Evolutionary conservation across 768 basidiomycete species (phyloP).

Genomic region (Lactarius evosmus): DNA sequence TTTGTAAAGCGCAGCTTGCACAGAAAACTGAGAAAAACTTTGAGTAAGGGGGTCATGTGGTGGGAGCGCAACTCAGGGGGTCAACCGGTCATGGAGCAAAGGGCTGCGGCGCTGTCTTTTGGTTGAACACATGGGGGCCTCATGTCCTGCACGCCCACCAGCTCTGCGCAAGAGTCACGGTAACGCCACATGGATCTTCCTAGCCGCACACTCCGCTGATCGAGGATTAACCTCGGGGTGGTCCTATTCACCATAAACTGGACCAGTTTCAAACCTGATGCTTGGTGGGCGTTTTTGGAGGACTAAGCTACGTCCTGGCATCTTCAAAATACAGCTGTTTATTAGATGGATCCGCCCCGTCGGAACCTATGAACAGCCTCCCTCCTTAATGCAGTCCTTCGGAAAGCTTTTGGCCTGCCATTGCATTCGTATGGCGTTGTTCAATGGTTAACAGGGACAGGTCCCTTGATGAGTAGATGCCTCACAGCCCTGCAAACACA

Average conservation of each 20-base stretch:
- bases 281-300: no score
- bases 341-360: background rate
- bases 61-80: background rate
- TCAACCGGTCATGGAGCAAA: background rate
- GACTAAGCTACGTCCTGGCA: no score
- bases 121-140: background rate
- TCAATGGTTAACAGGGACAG: background rate
- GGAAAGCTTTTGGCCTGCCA: background rate
- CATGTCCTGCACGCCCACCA: background rate
- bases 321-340: background rate
- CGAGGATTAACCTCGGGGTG: background rate
- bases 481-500: no score
- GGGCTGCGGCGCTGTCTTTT: background rate
- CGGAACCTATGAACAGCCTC: background rate
- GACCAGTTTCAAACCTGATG: no score
- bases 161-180: background rate
- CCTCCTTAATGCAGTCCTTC: background rate
- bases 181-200: background rate
- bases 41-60: background rate
- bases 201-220: background rate
- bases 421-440: background rate
- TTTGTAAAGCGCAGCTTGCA: background rate
- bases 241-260: background rate
- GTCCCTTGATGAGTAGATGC: background rate
- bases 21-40: background rate